Base-by-base conservation (phyloP, 805 yeast species). In the Candida boidinii region DNA sequence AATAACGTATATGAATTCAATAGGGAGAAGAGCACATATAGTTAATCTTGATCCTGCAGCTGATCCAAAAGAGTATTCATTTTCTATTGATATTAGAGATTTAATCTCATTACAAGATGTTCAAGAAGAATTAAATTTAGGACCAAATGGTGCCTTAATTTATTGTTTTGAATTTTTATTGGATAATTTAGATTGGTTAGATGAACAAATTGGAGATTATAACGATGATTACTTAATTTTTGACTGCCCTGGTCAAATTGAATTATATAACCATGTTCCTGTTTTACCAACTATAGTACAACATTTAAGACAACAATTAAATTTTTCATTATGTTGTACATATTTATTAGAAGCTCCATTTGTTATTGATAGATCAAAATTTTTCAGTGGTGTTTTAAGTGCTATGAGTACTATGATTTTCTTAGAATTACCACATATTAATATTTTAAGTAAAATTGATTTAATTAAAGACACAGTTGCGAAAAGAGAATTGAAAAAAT, bases 351-450 rank as follows among this genome's bases (percentile, higher is more conserved):
- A 92, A 53, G 95, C 97, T 1, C 90, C 97, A 3, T 92, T 92
- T 56, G 83, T 90, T 29, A 67, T 90, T 36, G 99, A 92, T 54
- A 70, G 76, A 28, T 73, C 95, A 9, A 94, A 94, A 58, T 92
- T 87, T 57, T 92, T 92, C 55, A 80, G 94, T 34, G 99, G 98
- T 3, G 94, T 95, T 0, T 64, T 92, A 38, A 76, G 88, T 53
- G 99, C 99, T 15, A 92, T 92, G 99, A 80, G 94, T 16, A 95
- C 98, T 1, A 92, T 92, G 99, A 85, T 92, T 19, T 65, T 92
- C 38, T 66, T 92, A 32, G 99, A 92, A 55, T 68, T 90, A 26
- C 99, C 99, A 12, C 99, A 92, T 53, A 78, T 92, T 36, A 92
- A 92, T 52, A 75, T 92, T 14, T 64, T 92, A 29, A 81, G 94